Conservation (phyloP, 2,329 filamentous ascomycete species). For the Teratosphaeria epicoccoides region DNA sequence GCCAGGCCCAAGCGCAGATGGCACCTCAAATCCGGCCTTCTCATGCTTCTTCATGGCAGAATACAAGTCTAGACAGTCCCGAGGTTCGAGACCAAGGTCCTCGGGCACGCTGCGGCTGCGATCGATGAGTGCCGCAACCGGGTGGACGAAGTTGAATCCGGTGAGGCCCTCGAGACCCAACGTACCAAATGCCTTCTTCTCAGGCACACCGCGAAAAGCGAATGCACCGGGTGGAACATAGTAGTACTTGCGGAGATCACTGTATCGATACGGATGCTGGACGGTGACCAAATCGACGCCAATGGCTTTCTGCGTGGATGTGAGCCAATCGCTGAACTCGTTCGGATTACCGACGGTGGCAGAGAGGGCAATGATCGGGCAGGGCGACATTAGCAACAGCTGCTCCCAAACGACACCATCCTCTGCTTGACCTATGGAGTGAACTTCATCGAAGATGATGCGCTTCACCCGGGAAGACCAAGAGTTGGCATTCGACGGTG, state of each 20-base stretch:
- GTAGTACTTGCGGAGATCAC: conserved; percentile 64
- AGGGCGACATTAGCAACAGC: conserved; percentile 60
- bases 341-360: conserved; percentile 68
- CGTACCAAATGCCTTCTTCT: conserved; percentile 28
- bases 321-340: conserved; percentile 57
- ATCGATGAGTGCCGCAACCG: conserved; percentile 52
- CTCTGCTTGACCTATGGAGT: conserved; percentile 66
- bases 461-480: conserved; percentile 61
- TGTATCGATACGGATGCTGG: conserved; percentile 58
- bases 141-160: conserved; percentile 54
- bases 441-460: conserved; percentile 76
- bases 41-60: conserved; percentile 50
- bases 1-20: conserved; percentile 40
- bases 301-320: conserved; percentile 50
- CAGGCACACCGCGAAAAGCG: conserved; percentile 43
- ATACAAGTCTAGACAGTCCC: conserved; percentile 60
- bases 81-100: conserved; percentile 58
- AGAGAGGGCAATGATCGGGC: conserved; percentile 68
- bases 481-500: conserved; percentile 51
- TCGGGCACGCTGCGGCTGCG: conserved; percentile 52
- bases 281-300: conserved; percentile 58
- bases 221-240: conserved; percentile 45
- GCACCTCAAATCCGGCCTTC: conserved; percentile 35
- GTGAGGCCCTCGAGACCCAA: conserved; percentile 39
- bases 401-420: conserved; percentile 74